A percentile compares a stretch with the other conserved stretches of the same genome.
These are phyloP conservation scores for Penicillium maclennaniae DNA, from an alignment of 495 filamentous ascomycete genomes.

Conservation along the genomic window DNA sequence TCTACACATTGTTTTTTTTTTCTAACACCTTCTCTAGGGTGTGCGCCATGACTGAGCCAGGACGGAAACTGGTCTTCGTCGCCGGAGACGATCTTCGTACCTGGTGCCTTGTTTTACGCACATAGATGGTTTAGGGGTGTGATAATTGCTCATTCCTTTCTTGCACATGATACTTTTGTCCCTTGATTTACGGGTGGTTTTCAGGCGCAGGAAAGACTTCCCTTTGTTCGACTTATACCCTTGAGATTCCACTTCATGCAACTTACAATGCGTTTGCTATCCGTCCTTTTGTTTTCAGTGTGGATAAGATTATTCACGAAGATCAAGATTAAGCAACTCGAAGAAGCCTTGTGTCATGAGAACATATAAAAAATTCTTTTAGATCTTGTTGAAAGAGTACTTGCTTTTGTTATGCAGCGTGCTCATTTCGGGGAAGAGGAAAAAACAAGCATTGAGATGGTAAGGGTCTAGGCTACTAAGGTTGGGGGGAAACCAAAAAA, in stretches of 20 bases:
- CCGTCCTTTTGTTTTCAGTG: neutral
- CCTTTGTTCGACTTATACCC: neutral
- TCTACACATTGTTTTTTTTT: neutral
- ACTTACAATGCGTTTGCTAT: neutral
- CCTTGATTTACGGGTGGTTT: neutral
- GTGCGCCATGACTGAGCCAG: neutral
- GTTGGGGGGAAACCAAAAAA: slow-evolving; percentile 28
- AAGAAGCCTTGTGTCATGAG: neutral
- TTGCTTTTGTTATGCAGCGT: slow-evolving; percentile 20
- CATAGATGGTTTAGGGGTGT: neutral
- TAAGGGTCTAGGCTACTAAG: slow-evolving; percentile 46
- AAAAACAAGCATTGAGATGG: slow-evolving; percentile 36
- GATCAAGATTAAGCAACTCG: neutral
- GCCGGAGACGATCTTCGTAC: neutral
- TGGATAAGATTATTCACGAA: neutral
- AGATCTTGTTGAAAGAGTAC: slow-evolving; percentile 19
- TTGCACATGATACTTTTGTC: neutral
- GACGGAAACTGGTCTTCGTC: neutral
- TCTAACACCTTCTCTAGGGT: slow-evolving; percentile 13
- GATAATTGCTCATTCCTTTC: neutral
- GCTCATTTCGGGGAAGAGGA: slow-evolving; percentile 16
- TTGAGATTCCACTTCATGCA: neutral
- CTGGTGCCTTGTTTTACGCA: neutral
- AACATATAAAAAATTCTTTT: slow-evolving; percentile 2
- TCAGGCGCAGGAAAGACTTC: neutral